These are phyloP conservation scores for Linaria vulgaris DNA, from an alignment of 257 asterid species.

Conservation along the genomic window DNA sequence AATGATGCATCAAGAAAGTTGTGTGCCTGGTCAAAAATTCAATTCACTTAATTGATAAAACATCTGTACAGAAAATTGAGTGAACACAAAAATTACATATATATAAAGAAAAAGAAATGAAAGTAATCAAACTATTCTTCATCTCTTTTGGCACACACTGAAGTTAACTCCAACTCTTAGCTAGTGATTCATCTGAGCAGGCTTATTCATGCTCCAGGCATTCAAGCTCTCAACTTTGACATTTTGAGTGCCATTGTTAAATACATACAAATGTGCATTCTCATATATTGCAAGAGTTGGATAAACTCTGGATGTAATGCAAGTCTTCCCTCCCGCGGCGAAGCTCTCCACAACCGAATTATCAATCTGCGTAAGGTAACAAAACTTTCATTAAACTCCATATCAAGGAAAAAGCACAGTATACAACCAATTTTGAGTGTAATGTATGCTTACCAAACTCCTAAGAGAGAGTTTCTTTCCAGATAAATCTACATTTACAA, in stretches of 20 bases:
- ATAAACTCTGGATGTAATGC: conserved; percentile 49
- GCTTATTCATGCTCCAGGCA: conserved; percentile 42
- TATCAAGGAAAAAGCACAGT: not conserved
- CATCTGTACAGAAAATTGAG: too few species aligned
- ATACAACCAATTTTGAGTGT: not conserved
- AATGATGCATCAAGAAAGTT: too few species aligned
- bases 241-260: conserved; percentile 50
- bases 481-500: conserved; percentile 39
- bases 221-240: conserved; percentile 32
- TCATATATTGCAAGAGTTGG: conserved; percentile 36
- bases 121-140: too few species aligned
- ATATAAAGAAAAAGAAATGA: too few species aligned
- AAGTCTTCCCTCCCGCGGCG: conserved; percentile 42
- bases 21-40: too few species aligned
- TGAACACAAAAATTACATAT: too few species aligned
- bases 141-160: too few species aligned
- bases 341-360: conserved; percentile 53
- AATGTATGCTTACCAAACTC: conserved; percentile 47
- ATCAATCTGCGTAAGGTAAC: conserved; percentile 36
- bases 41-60: too few species aligned
- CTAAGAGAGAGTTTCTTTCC: conserved; percentile 50
- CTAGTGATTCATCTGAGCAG: conserved; percentile 23
- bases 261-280: conserved; percentile 36
- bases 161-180: not conserved
- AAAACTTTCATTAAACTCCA: not conserved